Evolutionary conservation across 192 early-diverging fungal genomes (phyloP).

Genomic region (Lobosporangium transversale): DNA sequence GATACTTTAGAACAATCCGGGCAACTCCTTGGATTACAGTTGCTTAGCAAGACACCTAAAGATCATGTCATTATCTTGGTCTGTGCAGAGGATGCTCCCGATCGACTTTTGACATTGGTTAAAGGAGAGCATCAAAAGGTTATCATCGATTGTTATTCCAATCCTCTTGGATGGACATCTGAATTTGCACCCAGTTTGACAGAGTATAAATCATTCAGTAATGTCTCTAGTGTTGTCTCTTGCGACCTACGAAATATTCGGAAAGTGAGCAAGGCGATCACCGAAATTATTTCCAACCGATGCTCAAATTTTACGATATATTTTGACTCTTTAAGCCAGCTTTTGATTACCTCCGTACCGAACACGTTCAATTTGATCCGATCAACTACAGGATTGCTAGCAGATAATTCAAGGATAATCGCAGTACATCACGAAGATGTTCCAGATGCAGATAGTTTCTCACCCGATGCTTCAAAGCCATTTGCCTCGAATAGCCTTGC

Average conservation of each 20-base stretch:
- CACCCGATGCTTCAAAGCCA: constrained; percentile 31
- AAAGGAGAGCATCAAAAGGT: constrained; percentile 19
- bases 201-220: background rate
- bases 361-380: constrained; percentile 51
- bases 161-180: constrained; percentile 41
- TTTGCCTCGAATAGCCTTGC: constrained; percentile 38
- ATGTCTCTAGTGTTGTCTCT: background rate
- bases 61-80: constrained; percentile 42
- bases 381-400: constrained; percentile 27
- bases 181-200: background rate
- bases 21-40: constrained; percentile 28
- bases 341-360: constrained; percentile 31
- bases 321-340: constrained; percentile 41
- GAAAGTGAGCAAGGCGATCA: constrained; percentile 16
- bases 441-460: constrained; percentile 39
- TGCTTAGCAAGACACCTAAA: constrained; percentile 25
- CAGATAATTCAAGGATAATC: constrained; percentile 49
- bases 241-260: constrained; percentile 9
- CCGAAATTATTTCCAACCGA: constrained; percentile 14
- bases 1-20: constrained; percentile 48
- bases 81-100: constrained; percentile 34
- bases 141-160: constrained; percentile 36
- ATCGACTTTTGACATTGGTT: constrained; percentile 18
- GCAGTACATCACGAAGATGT: constrained; percentile 54
- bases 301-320: constrained; percentile 27